phyloP scores from a whole-genome alignment of 805 yeast species.

The Kuraishia hungarica region DNA sequence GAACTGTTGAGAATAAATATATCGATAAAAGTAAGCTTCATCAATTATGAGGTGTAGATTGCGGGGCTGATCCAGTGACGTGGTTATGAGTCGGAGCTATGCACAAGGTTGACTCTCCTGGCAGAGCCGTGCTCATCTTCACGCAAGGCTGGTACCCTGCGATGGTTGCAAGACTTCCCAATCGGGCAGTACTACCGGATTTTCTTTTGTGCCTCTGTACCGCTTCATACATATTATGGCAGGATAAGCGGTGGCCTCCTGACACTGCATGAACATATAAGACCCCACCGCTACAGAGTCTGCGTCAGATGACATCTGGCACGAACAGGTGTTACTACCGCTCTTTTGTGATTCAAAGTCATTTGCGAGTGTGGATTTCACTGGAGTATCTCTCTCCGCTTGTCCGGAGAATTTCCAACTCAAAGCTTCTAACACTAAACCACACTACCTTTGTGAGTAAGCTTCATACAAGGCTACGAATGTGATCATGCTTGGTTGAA shows the following conservation, averaged over 20 bases:
- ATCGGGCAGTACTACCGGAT: not conserved
- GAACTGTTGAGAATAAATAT: too few species aligned
- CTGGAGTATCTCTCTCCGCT: constrained; percentile 3
- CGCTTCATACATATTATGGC: not conserved
- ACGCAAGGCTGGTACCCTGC: not conserved
- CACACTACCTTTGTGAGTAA: too few species aligned
- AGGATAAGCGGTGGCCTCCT: not conserved
- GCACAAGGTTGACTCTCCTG: not conserved
- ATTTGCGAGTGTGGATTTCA: not conserved
- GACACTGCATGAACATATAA: not conserved
- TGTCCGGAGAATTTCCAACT: not conserved
- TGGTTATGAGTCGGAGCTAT: not conserved
- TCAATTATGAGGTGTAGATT: too few species aligned
- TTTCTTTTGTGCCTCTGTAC: not conserved
- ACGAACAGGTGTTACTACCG: not conserved
- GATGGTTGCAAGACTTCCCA: not conserved
- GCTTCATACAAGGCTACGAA: too few species aligned
- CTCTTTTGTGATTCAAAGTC: not conserved
- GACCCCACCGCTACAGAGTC: not conserved
- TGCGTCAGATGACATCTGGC: not conserved
- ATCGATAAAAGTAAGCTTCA: not conserved
- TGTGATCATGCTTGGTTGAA: too few species aligned
- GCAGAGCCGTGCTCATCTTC: not conserved
- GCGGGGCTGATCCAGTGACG: not conserved
- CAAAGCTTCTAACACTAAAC: too few species aligned